Evolutionary conservation across 768 basidiomycete genomes (phyloP), one percentile per base, ranked within the genome.

Genomic region (Calocera cornea): DNA sequence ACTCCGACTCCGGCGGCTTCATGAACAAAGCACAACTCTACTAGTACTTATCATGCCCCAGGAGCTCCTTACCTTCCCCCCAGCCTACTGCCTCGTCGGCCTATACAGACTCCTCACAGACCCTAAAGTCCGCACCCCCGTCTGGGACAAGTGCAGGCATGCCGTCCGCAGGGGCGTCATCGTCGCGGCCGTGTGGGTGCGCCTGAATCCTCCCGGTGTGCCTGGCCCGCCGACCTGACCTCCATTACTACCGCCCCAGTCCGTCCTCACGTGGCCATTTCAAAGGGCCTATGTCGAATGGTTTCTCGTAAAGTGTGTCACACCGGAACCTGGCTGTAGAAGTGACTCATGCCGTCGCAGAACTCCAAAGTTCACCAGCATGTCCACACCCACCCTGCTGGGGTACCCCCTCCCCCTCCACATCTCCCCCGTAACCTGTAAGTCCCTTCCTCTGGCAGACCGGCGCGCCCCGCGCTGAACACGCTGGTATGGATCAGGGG

Each of bases 111-210:
- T 97, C 5, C 81, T 85, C 72, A 91, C 88, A 0, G 92, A 95
- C 75, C 79, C 82, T 41, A 77, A 77, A 16, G 78, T 95, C 36
- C 86, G 84, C 68, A 77, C 80, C 29, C 91, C 92, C 2, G 86
- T 88, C 8, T 92, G 93, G 90, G 77, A 88, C 73, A 94, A 92
- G 77, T 90, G 92, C 74, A 83, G 81, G 70, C 87, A 95, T 76
- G 94, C 89, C 0, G 83, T 84, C 1, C 73, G 81, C 60, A 79
- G 92, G 22, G 93, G 94, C 0, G 78, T 83, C 0, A 76, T 83
- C 17, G 87, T 91, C 41, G 92, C 88, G 0, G 73, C 82, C 0
- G 75, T 83, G 34, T 92, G 90, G 90, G 90, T 88, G 72, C 41
- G 82, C 77, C 24, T 0, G 12, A 24, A 64, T 41, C 66, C n/a